Base-by-base conservation (phyloP, 768 basidiomycete genomes). In the Lactarius hengduanensis region DNA sequence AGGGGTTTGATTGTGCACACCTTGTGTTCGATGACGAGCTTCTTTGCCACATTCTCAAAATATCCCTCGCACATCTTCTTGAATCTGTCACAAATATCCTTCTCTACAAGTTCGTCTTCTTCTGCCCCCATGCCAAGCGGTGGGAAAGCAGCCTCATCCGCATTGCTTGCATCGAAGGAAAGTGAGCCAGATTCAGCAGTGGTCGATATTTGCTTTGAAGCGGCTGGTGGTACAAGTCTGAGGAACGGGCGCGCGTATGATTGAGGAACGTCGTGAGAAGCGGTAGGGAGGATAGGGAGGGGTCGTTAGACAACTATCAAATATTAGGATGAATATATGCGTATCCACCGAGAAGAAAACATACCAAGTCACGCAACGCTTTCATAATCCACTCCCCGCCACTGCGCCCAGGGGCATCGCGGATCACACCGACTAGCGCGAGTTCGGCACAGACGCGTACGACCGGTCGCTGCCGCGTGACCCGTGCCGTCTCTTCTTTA, bases 31-130 rank as follows among this genome's bases (percentile, higher is more conserved):
- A 92, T 89, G 53, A 93, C 83, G 15, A 98, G 83, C 73, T 96
- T 95, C 80, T 94, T 97, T 72, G 89, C 85, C 1, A 98, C 93
- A 63, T 79, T 90, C 13, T 96, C 94, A 72, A 95, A 97, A 76
- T 98, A 98, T 0, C 88, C 88, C 76, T 94, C 91, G 71, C 96
- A 94, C 87, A 96, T 90, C 68, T 90, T 88, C 77, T 89, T 91
- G 78, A 98, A 94, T 47, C 92, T 86, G 70, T 92, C 92, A 22
- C 93, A 88, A 53, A 90, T 86, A 55, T 95, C 94, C 69, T 85
- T 85, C 69, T 95, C 90, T 7, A 98, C 86, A 7, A 97, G 80
- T 71, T 91, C 92, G 34, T 90, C 84, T 47, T 83, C 82, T 76
- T 89, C 86, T 9, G 78, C 77, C 1, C 74, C 61, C 28, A 81